Conservation (phyloP, 495 filamentous ascomycete genomes). For the Monascus purpureus region DNA sequence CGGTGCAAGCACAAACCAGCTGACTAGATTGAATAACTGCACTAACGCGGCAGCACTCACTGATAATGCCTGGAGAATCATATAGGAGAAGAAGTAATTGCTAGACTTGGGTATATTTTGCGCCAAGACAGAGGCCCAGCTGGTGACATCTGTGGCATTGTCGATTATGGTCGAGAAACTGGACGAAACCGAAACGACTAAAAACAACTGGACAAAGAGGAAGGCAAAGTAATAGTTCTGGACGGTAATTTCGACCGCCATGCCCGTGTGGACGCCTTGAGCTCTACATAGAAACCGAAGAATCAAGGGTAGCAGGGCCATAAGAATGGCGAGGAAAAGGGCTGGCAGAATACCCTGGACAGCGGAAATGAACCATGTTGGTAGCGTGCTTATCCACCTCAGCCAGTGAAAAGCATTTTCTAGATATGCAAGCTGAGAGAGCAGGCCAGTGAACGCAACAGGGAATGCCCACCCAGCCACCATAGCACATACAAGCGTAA, state of each 20-base stretch:
- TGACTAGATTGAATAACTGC: slow-evolving; percentile 62
- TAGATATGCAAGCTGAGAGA: slow-evolving; percentile 63
- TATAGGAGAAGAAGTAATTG: slow-evolving; percentile 98
- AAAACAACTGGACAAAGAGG: slow-evolving; percentile 87
- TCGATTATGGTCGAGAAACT: slow-evolving; percentile 54
- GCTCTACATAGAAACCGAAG: slow-evolving; percentile 59
- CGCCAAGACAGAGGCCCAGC: slow-evolving; percentile 58
- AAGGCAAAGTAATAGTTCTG: slow-evolving; percentile 92
- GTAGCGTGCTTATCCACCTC: slow-evolving; percentile 48
- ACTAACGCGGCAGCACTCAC: slow-evolving; percentile 80
- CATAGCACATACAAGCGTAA: slow-evolving; percentile 56
- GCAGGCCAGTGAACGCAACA: slow-evolving; percentile 70
- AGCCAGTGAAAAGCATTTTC: slow-evolving; percentile 53
- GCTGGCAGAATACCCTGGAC: slow-evolving; percentile 82
- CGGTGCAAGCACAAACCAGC: slow-evolving; percentile 69
- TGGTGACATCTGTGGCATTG: slow-evolving; percentile 45
- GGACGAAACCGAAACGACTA: slow-evolving; percentile 82
- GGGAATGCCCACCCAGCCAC: slow-evolving; percentile 86
- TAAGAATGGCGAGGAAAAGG: slow-evolving; percentile 59
- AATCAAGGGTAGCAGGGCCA: slow-evolving; percentile 67
- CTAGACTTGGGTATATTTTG: slow-evolving; percentile 72
- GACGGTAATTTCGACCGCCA: slow-evolving; percentile 63
- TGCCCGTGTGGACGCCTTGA: slow-evolving; percentile 74
- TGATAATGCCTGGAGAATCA: slow-evolving; percentile 86
- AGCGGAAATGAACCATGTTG: slow-evolving; percentile 51